Evolutionary conservation across 108 stramenopile species (phyloP), one percentile per base, ranked within the genome.

Genomic region (Fragilaria radians): DNA sequence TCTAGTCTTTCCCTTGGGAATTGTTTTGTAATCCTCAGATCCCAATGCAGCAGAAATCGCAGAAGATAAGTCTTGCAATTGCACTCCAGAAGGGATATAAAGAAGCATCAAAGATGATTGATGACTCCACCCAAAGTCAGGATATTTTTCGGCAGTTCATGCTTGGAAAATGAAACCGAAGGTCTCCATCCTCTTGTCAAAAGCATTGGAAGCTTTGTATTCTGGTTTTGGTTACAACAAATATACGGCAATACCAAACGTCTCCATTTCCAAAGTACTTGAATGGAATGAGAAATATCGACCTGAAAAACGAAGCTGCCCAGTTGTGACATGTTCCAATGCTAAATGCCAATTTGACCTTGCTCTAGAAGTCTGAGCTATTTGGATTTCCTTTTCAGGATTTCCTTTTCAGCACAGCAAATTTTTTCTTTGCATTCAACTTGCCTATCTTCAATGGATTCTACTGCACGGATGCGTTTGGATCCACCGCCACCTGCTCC

Each of bases 311-410:
- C 23, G n/a, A 67, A 7, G 3, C 46, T 14, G 4, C 77, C 81
- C 14, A 70, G n/a, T 78, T 3, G 81, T 82, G 17, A 82, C 53
- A 21, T 36, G 24, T 31, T 82, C 81, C 21, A 82, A 49, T 9
- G 74, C 74, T 32, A 54, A 48, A 29, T 74, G 76, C 81, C 81
- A 82, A 0, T 52, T 50, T 2, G 68, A 59, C 32, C 51, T 59
- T n/a, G 80, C 79, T 55, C 69, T 54, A 14, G 26, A 57, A 28
- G 28, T 31, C 27, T 46, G 48, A 26, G 54, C 68, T 17, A 30
- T 52, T 3, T 32, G 50, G 0, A 59, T 27, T 23, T 62, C 28
- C 4, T 29, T 54, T n/a, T n/a, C n/a, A n/a, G n/a, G n/a, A n/a
- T n/a, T n/a, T n/a, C n/a, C n/a, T n/a, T n/a, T 21, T 31, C 52